phyloP scores from a whole-genome alignment of 2,329 filamentous ascomycete species.

The Aureobasidium melanogenum region DNA sequence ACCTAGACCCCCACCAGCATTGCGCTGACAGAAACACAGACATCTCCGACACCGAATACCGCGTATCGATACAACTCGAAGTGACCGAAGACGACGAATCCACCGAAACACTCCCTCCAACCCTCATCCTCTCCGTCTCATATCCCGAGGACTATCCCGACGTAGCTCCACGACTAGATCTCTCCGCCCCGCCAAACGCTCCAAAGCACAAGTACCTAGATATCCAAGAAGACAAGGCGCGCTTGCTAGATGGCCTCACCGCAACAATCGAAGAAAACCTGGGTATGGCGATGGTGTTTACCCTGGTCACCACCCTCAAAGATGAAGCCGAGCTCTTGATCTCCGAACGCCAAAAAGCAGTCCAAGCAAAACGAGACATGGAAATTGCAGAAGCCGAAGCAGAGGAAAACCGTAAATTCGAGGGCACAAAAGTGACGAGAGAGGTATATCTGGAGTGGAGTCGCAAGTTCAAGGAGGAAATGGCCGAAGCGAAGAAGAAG shows the following conservation, averaged over 20 bases:
- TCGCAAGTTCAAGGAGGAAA: conserved; percentile 66
- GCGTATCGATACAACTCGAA: conserved; percentile 78
- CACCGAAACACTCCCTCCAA: conserved; percentile 43
- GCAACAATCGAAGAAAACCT: conserved; percentile 83
- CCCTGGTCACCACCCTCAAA: conserved; percentile 77
- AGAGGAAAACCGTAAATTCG: conserved; percentile 94
- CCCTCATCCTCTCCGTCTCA: conserved; percentile 69
- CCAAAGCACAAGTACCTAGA: conserved; percentile 65
- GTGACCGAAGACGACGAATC: conserved; percentile 54
- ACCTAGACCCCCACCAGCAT: neutral
- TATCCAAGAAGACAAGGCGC: conserved; percentile 68
- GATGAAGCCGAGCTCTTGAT: conserved; percentile 85
- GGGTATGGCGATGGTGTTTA: conserved; percentile 97
- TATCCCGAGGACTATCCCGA: conserved; percentile 92
- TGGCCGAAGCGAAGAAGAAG: conserved; percentile 59
- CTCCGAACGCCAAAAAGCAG: conserved; percentile 58
- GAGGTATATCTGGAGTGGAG: conserved; percentile 82
- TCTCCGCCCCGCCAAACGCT: conserved; percentile 64
- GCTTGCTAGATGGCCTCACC: conserved; percentile 60
- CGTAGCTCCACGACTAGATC: conserved; percentile 70
- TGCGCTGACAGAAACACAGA: conserved; percentile 43
- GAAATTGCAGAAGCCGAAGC: conserved; percentile 60
- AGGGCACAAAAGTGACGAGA: conserved; percentile 78
- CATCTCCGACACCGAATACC: conserved; percentile 81
- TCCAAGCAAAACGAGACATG: conserved; percentile 44